phyloP scores from a whole-genome alignment of 2,329 filamentous ascomycete species.

The Neoarthrinium moseri region DNA sequence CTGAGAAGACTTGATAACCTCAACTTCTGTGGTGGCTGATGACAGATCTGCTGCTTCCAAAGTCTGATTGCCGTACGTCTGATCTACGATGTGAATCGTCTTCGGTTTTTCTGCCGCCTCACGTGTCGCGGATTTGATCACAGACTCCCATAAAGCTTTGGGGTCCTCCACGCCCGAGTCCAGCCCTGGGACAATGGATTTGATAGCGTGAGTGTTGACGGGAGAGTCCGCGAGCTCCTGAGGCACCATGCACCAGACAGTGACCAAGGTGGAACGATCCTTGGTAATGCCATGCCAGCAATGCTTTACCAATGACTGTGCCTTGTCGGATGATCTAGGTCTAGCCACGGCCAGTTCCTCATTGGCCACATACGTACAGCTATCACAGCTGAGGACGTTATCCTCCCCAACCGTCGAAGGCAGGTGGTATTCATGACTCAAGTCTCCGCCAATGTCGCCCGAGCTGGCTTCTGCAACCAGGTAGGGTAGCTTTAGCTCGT shows the following conservation, averaged over 20 bases:
- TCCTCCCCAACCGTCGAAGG: constrained; percentile 81
- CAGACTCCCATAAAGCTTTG: constrained; percentile 48
- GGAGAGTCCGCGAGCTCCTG: constrained; percentile 26
- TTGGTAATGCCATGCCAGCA: constrained; percentile 65
- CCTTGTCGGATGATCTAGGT: constrained; percentile 3
- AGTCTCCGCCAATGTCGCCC: constrained; percentile 89
- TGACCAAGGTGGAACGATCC: constrained; percentile 67
- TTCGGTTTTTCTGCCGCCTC: constrained; percentile 7
- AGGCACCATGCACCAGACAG: constrained; percentile 61
- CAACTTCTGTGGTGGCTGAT: constrained; percentile 12
- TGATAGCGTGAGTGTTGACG: constrained; percentile 60
- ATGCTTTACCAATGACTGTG: constrained; percentile 11
- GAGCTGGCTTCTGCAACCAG: constrained; percentile 87
- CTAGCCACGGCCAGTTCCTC: constrained; percentile 72
- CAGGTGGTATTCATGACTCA: constrained; percentile 95
- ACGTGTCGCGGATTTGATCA: constrained; percentile 23
- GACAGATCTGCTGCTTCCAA: background rate
- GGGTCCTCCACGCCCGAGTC: constrained; percentile 69
- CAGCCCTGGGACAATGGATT: constrained; percentile 62
- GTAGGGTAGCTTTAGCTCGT: constrained; percentile 80
- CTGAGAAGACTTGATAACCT: constrained; percentile 14
- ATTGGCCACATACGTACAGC: constrained; percentile 78
- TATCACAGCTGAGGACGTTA: constrained; percentile 70
- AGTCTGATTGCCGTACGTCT: constrained; percentile 26
- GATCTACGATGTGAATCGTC: constrained; percentile 30